Conservation (phyloP, 441 rosid species). For the Mallotus repandus region DNA sequence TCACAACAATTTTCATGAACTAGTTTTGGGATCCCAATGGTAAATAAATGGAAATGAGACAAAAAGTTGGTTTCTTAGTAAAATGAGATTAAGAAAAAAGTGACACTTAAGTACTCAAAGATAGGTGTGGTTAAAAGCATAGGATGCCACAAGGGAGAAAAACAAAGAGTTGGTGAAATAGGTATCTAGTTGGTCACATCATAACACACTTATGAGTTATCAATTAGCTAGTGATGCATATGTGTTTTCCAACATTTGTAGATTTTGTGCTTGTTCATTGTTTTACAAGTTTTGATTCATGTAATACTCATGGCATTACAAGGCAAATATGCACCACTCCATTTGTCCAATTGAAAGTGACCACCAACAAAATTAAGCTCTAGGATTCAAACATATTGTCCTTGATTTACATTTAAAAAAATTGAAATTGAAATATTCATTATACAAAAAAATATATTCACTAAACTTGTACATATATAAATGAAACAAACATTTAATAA, state of each 20-base stretch:
- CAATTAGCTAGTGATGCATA: neutral
- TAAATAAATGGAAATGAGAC: too few relatives aligned
- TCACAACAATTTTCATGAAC: too few relatives aligned
- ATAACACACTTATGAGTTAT: neutral
- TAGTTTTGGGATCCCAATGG: too few relatives aligned
- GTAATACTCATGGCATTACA: neutral
- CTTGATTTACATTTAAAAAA: neutral
- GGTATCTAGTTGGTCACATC: constrained; percentile 23
- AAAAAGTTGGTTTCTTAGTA: too few relatives aligned
- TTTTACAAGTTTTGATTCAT: neutral
- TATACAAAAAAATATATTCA: too few relatives aligned
- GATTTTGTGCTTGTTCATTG: neutral
- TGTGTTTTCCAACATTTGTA: neutral
- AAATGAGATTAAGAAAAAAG: too few relatives aligned
- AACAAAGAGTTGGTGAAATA: neutral
- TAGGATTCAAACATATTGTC: neutral
- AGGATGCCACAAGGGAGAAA: neutral
- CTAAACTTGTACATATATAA: too few relatives aligned
- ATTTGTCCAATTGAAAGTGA: neutral
- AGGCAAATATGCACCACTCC: neutral
- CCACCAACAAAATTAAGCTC: neutral
- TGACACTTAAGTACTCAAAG: neutral
- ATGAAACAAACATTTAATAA: too few relatives aligned
- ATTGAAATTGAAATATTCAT: too few relatives aligned
- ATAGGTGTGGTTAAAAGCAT: neutral